Evolutionary conservation across 768 basidiomycete genomes (phyloP).

Genomic region (Gloeostereum incarnatum): DNA sequence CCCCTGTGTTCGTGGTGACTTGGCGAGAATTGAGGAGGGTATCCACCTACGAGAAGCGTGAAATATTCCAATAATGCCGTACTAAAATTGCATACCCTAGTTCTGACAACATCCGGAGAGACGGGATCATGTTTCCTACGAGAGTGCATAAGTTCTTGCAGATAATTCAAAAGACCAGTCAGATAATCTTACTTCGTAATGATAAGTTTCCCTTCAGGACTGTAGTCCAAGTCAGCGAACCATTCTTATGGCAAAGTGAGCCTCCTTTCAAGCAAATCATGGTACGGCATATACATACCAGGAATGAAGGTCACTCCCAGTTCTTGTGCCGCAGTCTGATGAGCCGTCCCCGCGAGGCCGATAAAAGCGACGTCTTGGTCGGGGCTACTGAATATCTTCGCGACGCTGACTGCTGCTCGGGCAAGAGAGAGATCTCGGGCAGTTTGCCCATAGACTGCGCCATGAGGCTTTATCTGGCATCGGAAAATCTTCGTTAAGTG

Average conservation of each 20-base stretch:
- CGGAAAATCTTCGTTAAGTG: neutral
- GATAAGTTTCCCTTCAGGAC: conserved; percentile 42
- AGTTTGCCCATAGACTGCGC: conserved; percentile 52
- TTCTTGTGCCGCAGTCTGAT: conserved; percentile 47
- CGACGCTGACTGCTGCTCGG: conserved; percentile 41
- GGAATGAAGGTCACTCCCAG: conserved; percentile 52
- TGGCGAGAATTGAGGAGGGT: conserved; percentile 29
- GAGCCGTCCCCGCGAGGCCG: conserved; percentile 55
- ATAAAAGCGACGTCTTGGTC: conserved; percentile 39
- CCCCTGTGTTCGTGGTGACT: conserved; percentile 38
- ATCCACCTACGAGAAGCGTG: conserved; percentile 25
- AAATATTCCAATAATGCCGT: neutral
- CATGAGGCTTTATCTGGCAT: conserved; percentile 58
- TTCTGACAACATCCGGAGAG: conserved; percentile 26
- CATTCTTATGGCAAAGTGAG: conserved; percentile 35
- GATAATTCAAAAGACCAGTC: neutral
- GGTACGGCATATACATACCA: conserved; percentile 27
- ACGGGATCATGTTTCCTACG: conserved; percentile 43
- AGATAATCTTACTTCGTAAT: conserved; percentile 39
- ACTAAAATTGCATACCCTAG: conserved; percentile 24
- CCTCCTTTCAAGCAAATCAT: neutral
- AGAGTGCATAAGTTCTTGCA: conserved; percentile 1
- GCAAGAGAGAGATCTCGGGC: conserved; percentile 47
- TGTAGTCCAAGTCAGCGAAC: conserved; percentile 62
- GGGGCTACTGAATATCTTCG: conserved; percentile 34